Conservation (phyloP, 805 yeast species). For the Starmerella floris region DNA sequence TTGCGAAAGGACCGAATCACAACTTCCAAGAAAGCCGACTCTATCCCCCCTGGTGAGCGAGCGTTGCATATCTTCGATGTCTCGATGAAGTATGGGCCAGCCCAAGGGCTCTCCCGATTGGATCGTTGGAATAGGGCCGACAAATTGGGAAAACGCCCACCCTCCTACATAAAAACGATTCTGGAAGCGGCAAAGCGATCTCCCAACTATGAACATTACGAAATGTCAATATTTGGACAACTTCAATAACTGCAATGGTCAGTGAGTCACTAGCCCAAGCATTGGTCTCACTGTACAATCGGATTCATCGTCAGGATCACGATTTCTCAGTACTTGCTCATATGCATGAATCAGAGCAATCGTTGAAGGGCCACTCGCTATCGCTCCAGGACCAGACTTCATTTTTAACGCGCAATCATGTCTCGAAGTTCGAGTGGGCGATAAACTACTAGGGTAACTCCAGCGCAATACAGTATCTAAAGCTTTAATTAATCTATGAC, state of each 20-base stretch:
- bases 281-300: too few relatives aligned
- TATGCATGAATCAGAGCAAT: too few relatives aligned
- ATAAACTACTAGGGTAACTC: too few relatives aligned
- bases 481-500: too few relatives aligned
- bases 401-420: too few relatives aligned
- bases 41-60: not conserved
- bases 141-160: constrained; percentile 29
- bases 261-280: too few relatives aligned
- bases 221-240: constrained; percentile 14
- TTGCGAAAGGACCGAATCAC: constrained; percentile 18
- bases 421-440: too few relatives aligned
- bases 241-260: not conserved
- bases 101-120: constrained; percentile 29
- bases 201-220: constrained; percentile 9
- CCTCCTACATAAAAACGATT: constrained; percentile 24
- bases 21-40: constrained; percentile 6
- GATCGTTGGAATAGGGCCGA: constrained; percentile 31
- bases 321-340: too few relatives aligned
- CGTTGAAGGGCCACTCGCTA: too few relatives aligned
- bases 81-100: constrained; percentile 28
- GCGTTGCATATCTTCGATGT: constrained; percentile 29
- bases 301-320: too few relatives aligned
- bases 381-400: too few relatives aligned
- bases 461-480: too few relatives aligned
- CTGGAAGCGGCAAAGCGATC: constrained; percentile 18